Evolutionary conservation across 768 basidiomycete species (phyloP), one percentile per base, ranked within the genome.

Genomic region (Pholiota conissans): DNA sequence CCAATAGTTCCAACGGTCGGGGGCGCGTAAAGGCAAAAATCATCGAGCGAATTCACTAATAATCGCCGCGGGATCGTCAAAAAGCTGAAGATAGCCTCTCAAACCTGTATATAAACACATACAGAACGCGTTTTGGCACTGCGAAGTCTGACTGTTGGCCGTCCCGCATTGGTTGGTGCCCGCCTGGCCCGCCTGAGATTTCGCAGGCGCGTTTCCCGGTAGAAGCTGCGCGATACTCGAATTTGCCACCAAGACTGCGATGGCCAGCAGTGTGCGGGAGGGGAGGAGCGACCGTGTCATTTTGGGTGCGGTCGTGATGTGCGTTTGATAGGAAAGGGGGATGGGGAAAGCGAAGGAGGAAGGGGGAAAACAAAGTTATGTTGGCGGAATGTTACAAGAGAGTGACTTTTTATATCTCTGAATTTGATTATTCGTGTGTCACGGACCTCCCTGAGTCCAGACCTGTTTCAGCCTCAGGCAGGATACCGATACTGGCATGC

Each of bases 151-250:
- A 24, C 18, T n/a, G 49, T 75, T 69, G 16, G 68, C 73, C 3
- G 80, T 77, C 8, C 85, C 86, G 68, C 91, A 93, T 55, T 79
- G 72, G 68, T 90, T 87, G 13, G 84, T 85, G 14, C 85, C 86
- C 7, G 76, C 56, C 69, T 88, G 89, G 26, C 85, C 88, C 40
- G 77, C 64, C 65, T 89, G 80, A 13, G 79, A 75, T 14, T 76
- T 72, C 42, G 73, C 65, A 11, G 83, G 79, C 3, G 74, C 71
- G 57, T 79, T 79, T 14, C 76, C 76, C 47, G 80, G 83, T 29
- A 80, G 74, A 52, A 68, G 22, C 24, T 45, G 42, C 8, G 42
- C 42, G 13, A 24, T 10, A 9, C 20, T 45, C 3, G 13, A 22
- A 11, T 9, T 45, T 10, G 20, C 42, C 20, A 13, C 22, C 10